A percentile compares a stretch with the other conserved stretches of the same genome.
These are phyloP conservation scores for Ophiostoma angusticollis DNA, from an alignment of 2,329 filamentous ascomycete species.

Conservation along the genomic window DNA sequence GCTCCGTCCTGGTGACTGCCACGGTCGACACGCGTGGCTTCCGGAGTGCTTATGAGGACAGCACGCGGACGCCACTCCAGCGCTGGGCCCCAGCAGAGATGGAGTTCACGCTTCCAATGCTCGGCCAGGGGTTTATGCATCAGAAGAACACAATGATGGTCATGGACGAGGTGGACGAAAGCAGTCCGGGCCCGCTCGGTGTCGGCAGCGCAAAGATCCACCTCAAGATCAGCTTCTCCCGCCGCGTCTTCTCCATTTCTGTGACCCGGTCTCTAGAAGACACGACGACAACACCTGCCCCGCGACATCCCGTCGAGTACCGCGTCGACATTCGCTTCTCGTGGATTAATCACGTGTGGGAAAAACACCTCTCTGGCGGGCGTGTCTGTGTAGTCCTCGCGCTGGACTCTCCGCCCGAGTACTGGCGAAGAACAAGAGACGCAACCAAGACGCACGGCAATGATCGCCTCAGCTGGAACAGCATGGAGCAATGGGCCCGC, in stretches of 20 bases:
- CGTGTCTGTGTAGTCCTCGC: slow-evolving; percentile 32
- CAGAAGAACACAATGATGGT: slow-evolving; percentile 43
- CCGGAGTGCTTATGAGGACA: background rate
- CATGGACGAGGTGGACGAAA: slow-evolving; percentile 35
- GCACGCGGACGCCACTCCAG: slow-evolving; percentile 10
- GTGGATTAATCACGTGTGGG: slow-evolving; percentile 32
- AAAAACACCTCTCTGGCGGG: slow-evolving; percentile 20
- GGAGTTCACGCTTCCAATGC: slow-evolving; percentile 27
- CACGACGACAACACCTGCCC: background rate
- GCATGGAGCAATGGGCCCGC: slow-evolving; percentile 35
- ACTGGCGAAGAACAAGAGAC: slow-evolving; percentile 28
- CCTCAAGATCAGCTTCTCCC: slow-evolving; percentile 7
- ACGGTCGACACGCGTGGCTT: slow-evolving; percentile 8
- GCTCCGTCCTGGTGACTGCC: background rate
- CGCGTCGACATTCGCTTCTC: slow-evolving; percentile 32
- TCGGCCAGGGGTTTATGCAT: slow-evolving; percentile 52
- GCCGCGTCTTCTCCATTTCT: slow-evolving; percentile 5
- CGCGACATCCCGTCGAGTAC: slow-evolving; percentile 17
- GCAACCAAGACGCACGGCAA: slow-evolving; percentile 22
- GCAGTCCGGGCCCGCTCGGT: no score
- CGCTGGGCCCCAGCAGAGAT: slow-evolving; percentile 20
- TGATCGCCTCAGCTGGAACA: slow-evolving; percentile 25
- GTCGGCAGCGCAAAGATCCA: slow-evolving; percentile 13
- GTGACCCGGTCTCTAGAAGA: slow-evolving; percentile 7
- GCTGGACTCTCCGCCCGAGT: slow-evolving; percentile 34